Percentiles rank a stretch among this genome's conserved stretches.
Conservation (phyloP, 176 grass and related monocot genomes). For the Tuctoria greenei region DNA sequence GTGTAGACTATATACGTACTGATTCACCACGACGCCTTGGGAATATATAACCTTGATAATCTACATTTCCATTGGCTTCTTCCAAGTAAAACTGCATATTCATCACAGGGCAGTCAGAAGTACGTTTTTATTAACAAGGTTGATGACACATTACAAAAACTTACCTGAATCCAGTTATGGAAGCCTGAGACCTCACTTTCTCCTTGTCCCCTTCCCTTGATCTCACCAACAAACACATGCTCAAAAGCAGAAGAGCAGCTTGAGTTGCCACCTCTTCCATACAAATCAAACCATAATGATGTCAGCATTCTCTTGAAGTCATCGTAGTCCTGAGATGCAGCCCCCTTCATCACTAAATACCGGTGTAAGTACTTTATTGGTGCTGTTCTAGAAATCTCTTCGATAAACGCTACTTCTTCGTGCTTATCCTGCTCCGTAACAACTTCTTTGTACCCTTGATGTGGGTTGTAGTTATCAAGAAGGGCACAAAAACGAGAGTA, state of each 20-base stretch:
- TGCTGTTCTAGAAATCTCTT: constrained; percentile 91
- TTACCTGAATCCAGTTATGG: constrained; percentile 99
- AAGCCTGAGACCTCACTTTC: constrained; percentile 86
- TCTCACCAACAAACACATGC: constrained; percentile 98
- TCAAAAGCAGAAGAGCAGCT: constrained; percentile 85
- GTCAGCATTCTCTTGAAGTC: constrained; percentile 76
- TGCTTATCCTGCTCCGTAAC: constrained; percentile 85
- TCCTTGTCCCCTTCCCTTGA: constrained; percentile 56
- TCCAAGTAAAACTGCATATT: constrained; percentile 91
- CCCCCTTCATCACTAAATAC: constrained; percentile 74
- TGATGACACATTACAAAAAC: constrained; percentile 26
- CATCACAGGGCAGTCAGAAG: constrained; percentile 15
- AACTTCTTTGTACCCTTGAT: constrained; percentile 80
- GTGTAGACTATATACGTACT: constrained; percentile 44
- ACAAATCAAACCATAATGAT: constrained; percentile 84
- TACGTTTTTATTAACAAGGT: neutral
- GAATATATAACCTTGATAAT: constrained; percentile 93
- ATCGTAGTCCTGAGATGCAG: constrained; percentile 52
- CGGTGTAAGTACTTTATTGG: constrained; percentile 77
- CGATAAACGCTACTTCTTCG: constrained; percentile 82
- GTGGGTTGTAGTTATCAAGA: constrained; percentile 94
- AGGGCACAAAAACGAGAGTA: constrained; percentile 81
- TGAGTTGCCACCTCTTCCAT: constrained; percentile 72
- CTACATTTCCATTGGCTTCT: constrained; percentile 91
- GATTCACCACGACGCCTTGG: constrained; percentile 68